phyloP scores from a whole-genome alignment of 1,284 basidiomycete genomes.

The Cystobasidium slooffiae region DNA sequence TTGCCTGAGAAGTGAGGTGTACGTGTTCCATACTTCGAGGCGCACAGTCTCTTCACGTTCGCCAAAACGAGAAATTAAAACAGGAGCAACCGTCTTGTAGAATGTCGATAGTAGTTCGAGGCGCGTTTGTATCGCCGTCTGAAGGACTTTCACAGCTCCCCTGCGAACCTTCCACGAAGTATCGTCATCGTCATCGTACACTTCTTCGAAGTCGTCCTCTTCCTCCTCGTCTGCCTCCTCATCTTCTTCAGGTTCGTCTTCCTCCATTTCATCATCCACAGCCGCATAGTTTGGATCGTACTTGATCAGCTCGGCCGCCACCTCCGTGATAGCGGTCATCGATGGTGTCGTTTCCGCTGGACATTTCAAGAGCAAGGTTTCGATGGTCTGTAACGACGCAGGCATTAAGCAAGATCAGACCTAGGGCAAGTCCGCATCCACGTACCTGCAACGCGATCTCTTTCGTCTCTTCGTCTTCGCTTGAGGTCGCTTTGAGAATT shows the following conservation, averaged over 20 bases:
- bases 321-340: conserved; percentile 69
- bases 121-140: conserved; percentile 81
- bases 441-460: conserved; percentile 74
- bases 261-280: conserved; percentile 64
- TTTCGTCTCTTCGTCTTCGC: conserved; percentile 77
- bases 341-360: conserved; percentile 78
- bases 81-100: conserved; percentile 81
- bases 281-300: conserved; percentile 93
- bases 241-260: conserved; percentile 63
- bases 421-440: conserved; percentile 1
- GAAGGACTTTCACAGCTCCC: conserved; percentile 85
- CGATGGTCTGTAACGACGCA: conserved; percentile 67
- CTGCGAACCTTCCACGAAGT: conserved; percentile 98
- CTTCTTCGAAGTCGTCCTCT: conserved; percentile 50
- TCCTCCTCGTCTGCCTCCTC: conserved; percentile 63
- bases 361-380: conserved; percentile 79
- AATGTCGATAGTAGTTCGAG: conserved; percentile 79
- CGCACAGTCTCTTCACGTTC: conserved; percentile 96
- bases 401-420: neutral
- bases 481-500: conserved; percentile 68
- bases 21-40: conserved; percentile 90
- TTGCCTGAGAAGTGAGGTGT: conserved; percentile 60
- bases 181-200: conserved; percentile 95
- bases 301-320: conserved; percentile 78
- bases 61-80: conserved; percentile 84